Evolutionary conservation across 306 rosid genomes (phyloP).

Genomic region (Prinsepia uniflora): DNA sequence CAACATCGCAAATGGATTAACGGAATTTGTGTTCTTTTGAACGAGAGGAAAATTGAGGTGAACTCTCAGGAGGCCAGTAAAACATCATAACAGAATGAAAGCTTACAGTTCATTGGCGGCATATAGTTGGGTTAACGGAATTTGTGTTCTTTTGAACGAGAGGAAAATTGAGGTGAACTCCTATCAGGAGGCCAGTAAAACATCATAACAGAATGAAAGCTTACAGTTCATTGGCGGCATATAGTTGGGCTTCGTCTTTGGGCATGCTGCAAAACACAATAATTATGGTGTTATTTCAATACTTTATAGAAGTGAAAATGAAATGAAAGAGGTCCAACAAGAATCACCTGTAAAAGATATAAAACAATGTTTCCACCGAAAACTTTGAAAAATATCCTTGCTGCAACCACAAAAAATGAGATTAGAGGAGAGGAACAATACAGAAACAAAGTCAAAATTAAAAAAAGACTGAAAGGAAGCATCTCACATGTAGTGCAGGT

Average conservation of each 20-base stretch:
- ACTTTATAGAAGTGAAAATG: not conserved
- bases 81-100: not conserved
- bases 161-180: not conserved
- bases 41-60: too few relatives aligned
- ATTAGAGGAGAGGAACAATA: slow-evolving; percentile 22
- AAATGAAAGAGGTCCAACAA: slow-evolving; percentile 12
- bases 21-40: too few relatives aligned
- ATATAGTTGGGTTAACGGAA: slow-evolving; percentile 79
- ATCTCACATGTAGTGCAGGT: slow-evolving; percentile 66
- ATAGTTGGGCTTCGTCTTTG: slow-evolving; percentile 87
- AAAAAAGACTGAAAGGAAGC: not conserved
- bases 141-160: not conserved
- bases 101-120: slow-evolving; percentile 93
- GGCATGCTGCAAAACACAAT: slow-evolving; percentile 74
- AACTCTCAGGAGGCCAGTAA: not conserved
- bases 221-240: slow-evolving; percentile 90
- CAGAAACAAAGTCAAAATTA: slow-evolving; percentile 5
- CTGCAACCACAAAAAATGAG: slow-evolving; percentile 45
- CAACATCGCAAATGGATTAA: not conserved
- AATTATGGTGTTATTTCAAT: not conserved
- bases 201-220: slow-evolving; percentile 16
- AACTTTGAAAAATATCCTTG: slow-evolving; percentile 73
- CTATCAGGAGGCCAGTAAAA: not conserved
- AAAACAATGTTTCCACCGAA: slow-evolving; percentile 71
- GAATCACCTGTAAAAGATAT: slow-evolving; percentile 87